Base-by-base conservation (phyloP, 2,329 filamentous ascomycete species). In the Lasiodiplodia gonubiensis region DNA sequence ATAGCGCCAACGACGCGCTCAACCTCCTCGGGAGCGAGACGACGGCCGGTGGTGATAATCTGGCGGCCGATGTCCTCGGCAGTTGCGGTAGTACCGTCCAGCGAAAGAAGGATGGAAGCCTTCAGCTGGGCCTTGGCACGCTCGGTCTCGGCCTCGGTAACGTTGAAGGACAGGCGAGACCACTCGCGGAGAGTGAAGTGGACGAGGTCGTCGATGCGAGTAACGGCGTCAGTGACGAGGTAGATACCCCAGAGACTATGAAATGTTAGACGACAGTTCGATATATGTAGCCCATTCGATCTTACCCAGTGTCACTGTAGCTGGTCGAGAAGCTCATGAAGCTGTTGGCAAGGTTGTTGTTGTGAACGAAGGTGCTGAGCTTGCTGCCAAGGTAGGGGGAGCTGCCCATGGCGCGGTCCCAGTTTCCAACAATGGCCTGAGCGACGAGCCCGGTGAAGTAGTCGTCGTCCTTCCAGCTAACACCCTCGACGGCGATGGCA, bases 301-400 rank as follows among this genome's bases (percentile, higher is more conserved):
- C 90, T 82, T 88, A 97, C 93, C 94, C 95, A 80, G 95, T 99
- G 82, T 99, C 95, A 79, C 94, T 98, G 86, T 99, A 99, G 87
- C 93, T 97, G 73, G 95, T 99, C 72, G 94, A 97, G 86, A 99
- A 99, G 86, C 92, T 97, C 96, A 99, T 99, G 88, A 97, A 99
- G 89, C 94, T 97, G 86, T 97, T 99, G 82, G 95, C 95, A 70
- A 99, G 88, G 81, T 94, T 90, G 84, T 98, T 89, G 84, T 97
- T 90, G 87, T 96, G 92, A 74, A 99, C 90, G 77, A 95, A 93
- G 72, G 91, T 90, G 86, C 93, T 97, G 76, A 99, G 92, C 88
- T 96, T 97, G 92, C 93, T 97, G 76, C 96, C 95, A 79, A 97
- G 91, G 86, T 97, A 95, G 72, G 94, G 91, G 69, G 95, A 95